A percentile compares a stretch with the other conserved stretches of the same genome.
Evolutionary conservation across 345 rosid genomes (phyloP).

Genomic region (Rhodamnia rubescens): DNA sequence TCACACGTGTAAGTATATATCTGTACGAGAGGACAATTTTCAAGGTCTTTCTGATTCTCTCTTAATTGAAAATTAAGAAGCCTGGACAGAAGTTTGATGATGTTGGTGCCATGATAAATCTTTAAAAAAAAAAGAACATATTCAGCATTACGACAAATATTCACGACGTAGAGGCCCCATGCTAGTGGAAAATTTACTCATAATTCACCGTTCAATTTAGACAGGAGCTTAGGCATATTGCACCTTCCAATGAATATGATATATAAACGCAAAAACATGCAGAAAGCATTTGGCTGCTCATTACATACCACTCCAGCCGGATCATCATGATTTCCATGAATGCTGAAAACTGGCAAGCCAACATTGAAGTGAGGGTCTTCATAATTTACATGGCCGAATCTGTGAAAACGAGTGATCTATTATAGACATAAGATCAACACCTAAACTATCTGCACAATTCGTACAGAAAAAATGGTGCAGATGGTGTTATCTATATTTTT

Average conservation of each 20-base stretch:
- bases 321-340: conserved; percentile 99
- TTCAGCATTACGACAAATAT: not conserved
- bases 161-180: not conserved
- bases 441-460: not conserved
- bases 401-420: conserved; percentile 13
- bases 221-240: not conserved
- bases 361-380: conserved; percentile 98
- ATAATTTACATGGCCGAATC: conserved; percentile 97
- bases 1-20: not conserved
- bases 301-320: conserved; percentile 97
- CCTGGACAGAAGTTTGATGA: not conserved
- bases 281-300: not conserved
- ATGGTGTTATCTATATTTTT: not conserved
- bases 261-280: not conserved
- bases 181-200: not conserved
- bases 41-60: not conserved
- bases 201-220: not conserved
- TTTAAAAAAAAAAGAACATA: not conserved
- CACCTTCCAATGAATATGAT: not conserved
- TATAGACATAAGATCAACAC: not conserved
- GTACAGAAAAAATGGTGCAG: not conserved
- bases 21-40: not conserved
- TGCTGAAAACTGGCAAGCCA: conserved; percentile 93
- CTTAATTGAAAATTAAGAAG: not conserved
- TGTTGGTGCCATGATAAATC: not conserved